phyloP scores from a whole-genome alignment of 31 red algal genomes.

The Endocladia muricata region DNA sequence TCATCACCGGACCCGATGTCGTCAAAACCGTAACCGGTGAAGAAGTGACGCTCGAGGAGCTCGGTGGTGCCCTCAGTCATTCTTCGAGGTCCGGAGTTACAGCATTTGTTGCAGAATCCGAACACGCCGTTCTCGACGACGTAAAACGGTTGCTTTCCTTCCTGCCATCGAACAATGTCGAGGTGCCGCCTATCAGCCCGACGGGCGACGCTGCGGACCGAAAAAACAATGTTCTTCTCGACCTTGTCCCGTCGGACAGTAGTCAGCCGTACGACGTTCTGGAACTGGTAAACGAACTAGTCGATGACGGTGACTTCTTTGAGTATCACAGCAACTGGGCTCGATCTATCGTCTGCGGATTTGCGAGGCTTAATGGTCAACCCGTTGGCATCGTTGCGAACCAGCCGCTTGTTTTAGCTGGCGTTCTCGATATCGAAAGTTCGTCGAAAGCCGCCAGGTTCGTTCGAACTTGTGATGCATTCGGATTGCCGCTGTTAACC shows the following conservation, averaged over 20 bases:
- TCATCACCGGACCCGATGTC: slow-evolving; percentile 78
- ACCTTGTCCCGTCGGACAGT: slow-evolving; percentile 49
- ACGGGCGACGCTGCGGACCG: background rate
- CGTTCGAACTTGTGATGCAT: slow-evolving; percentile 77
- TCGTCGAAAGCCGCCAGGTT: slow-evolving; percentile 74
- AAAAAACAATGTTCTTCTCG: slow-evolving; percentile 7
- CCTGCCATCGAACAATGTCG: slow-evolving; percentile 24
- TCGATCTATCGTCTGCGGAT: slow-evolving; percentile 49
- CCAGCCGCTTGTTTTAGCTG: slow-evolving; percentile 53
- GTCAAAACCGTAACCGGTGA: slow-evolving; percentile 43
- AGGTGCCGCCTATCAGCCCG: background rate
- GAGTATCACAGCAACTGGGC: slow-evolving; percentile 55
- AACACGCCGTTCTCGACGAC: slow-evolving; percentile 39
- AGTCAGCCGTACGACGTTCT: slow-evolving; percentile 67
- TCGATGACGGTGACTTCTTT: slow-evolving; percentile 57
- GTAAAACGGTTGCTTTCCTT: slow-evolving; percentile 44
- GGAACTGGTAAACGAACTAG: slow-evolving; percentile 36
- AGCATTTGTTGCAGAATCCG: slow-evolving; percentile 15
- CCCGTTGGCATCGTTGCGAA: slow-evolving; percentile 71
- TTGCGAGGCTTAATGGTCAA: slow-evolving; percentile 56
- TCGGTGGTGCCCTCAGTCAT: slow-evolving; percentile 63
- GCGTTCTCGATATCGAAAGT: slow-evolving; percentile 64
- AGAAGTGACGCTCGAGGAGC: slow-evolving; percentile 35
- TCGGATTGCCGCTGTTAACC: slow-evolving; percentile 61
- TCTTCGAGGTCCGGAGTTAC: slow-evolving; percentile 49